Conservation (phyloP, 441 rosid species). For the Erodium texanum region DNA sequence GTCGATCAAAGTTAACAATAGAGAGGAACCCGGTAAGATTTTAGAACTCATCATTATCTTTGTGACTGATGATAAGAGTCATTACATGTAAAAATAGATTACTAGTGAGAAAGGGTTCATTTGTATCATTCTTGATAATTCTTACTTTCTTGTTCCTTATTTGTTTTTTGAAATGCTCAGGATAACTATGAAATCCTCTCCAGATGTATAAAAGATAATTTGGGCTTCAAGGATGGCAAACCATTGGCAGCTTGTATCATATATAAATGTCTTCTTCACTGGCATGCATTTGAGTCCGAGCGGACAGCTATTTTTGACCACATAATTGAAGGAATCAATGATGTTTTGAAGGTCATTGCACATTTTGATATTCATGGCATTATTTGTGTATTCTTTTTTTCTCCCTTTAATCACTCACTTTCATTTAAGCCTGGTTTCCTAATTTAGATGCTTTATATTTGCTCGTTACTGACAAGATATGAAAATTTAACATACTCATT, state of each 20-base stretch:
- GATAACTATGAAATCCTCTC: constrained; percentile 86
- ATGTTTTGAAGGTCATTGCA: constrained; percentile 59
- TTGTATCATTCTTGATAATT: not conserved
- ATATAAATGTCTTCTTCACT: constrained; percentile 82
- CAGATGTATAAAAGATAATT: constrained; percentile 69
- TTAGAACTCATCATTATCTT: constrained; percentile 8
- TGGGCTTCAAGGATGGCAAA: constrained; percentile 74
- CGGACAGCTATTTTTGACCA: constrained; percentile 79
- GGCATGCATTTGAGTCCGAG: constrained; percentile 97
- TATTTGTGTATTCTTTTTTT: constrained; percentile 9
- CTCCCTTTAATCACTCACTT: not conserved
- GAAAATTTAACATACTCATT: constrained; percentile 18
- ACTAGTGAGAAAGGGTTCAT: no score
- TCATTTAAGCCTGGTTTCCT: no score
- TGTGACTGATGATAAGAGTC: not conserved
- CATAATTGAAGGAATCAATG: constrained; percentile 84
- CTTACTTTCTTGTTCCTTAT: not conserved
- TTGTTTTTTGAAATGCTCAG: constrained; percentile 32
- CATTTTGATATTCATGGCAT: constrained; percentile 1
- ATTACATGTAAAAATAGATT: not conserved
- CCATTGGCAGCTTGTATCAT: constrained; percentile 88
- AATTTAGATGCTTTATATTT: no score
- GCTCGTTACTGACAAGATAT: no score
- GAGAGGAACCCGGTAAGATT: constrained; percentile 69
- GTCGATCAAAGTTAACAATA: constrained; percentile 65